Evolutionary conservation across 139 green algal species (phyloP).

Genomic region (Chlamydomonas applanata): DNA sequence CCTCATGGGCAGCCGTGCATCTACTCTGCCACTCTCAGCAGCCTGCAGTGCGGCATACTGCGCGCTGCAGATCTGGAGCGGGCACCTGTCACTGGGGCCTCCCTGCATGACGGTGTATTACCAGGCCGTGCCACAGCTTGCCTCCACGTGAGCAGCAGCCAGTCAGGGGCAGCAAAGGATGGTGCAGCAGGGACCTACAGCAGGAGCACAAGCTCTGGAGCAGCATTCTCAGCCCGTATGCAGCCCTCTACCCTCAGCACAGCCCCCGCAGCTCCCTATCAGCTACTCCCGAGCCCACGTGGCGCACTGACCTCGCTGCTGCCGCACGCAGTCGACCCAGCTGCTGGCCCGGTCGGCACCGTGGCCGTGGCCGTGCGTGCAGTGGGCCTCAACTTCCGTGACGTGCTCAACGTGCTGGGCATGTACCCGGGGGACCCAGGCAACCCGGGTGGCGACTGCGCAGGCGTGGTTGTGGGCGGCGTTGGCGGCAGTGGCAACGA

Average conservation of each 20-base stretch:
- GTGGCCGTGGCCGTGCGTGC: constrained; percentile 59
- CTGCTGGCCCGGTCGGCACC: constrained; percentile 1
- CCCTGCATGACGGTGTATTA: no score
- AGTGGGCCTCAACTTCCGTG: constrained; percentile 86
- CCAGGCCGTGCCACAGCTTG: no score
- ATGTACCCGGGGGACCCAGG: constrained; percentile 88
- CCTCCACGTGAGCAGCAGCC: not conserved
- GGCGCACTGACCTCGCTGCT: constrained; percentile 50
- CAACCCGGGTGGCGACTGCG: constrained; percentile 68
- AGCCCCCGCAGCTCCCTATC: not conserved
- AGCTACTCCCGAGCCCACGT: not conserved
- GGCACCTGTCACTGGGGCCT: no score
- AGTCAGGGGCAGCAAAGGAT: not conserved
- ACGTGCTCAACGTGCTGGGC: constrained; percentile 71
- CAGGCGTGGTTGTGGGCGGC: constrained; percentile 67
- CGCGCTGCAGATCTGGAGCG: no score
- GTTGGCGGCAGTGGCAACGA: not conserved
- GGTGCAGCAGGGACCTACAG: not conserved
- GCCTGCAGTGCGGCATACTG: no score
- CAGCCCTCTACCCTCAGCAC: not conserved
- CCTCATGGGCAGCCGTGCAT: no score
- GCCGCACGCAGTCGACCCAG: constrained; percentile 23
- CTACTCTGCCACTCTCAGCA: no score
- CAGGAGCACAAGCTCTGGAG: not conserved
- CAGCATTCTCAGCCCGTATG: not conserved